Base-by-base conservation (phyloP, 1,284 basidiomycete genomes). In the Cryptococcus depauperatus region DNA sequence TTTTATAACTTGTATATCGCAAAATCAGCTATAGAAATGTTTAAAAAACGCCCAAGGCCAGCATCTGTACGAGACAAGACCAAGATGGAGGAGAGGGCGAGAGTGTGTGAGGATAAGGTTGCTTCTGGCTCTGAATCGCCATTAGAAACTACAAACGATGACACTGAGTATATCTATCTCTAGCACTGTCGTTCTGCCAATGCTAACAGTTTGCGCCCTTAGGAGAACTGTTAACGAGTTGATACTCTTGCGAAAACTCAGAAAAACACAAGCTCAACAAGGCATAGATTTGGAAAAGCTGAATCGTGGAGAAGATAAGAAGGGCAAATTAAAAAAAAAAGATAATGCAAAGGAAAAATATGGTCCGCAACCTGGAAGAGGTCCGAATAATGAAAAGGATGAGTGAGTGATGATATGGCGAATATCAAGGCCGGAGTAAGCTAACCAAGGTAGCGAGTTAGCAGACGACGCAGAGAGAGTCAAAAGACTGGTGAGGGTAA, bases 221-320 rank as follows among this genome's bases (percentile, higher is more conserved):
- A 68, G 66, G 26, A 61, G 62, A 34, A 71, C 71, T 2, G 66
- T 95, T 23, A 78, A 85, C 52, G 91, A 97, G 45, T 76, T 97
- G 18, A 77, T 95, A 29, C 83, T 90, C 46, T 73, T 96, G 11
- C 79, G 90, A 30, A 85, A 82, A 60, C 74, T 95, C 19, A 30
- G n/a, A n/a, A 81, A 80, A 54, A 71, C 79, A 8, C 77, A 83
- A 38, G 28, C 50, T n/a, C 46, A 48, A 30, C 79, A 83, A 58
- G 93, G 92, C 0, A 96, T 97, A 49, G 89, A 96, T 57, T 77
- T 82, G 0, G 75, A 82, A 23, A 87, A 84, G 59, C 74, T 98
- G 21, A 87, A 83, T 62, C 81, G 83, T 47, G 92, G 92, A 1
- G 88, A 37, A 22, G 35, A n/a, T 19, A 21, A 13, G n/a, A 37